A percentile compares a stretch with the other conserved stretches of the same genome.
Conservation (phyloP, 805 yeast genomes). For the Pichia exigua region DNA sequence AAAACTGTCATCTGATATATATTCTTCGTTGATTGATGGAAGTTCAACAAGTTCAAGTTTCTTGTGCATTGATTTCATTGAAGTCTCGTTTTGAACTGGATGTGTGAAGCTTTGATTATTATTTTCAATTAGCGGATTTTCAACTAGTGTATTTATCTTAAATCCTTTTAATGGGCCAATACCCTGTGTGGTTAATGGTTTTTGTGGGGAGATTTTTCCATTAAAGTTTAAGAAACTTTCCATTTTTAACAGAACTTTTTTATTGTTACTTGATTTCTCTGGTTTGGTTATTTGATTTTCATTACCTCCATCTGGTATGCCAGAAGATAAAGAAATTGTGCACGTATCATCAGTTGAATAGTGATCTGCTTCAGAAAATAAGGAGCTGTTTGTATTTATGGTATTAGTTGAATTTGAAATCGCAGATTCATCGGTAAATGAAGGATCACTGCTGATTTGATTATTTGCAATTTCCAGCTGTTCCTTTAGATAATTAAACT, state of each 20-base stretch:
- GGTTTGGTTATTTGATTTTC: not conserved
- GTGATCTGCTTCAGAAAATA: constrained; percentile 8
- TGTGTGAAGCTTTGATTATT: not conserved
- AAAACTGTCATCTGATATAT: not conserved
- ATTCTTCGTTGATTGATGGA: constrained; percentile 11
- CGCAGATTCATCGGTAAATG: not conserved
- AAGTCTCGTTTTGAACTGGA: not conserved
- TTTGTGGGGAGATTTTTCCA: not conserved
- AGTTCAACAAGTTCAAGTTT: constrained; percentile 6
- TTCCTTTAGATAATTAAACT: constrained; percentile 30
- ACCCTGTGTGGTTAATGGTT: not conserved
- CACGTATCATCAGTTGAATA: constrained; percentile 7
- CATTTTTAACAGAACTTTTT: constrained; percentile 20
- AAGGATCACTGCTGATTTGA: not conserved
- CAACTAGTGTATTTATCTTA: constrained; percentile 1
- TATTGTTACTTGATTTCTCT: not conserved
- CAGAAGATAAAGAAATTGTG: not conserved
- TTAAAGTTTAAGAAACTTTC: constrained; percentile 24
- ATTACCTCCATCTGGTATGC: not conserved
- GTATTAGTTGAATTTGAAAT: not conserved
- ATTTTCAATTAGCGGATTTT: constrained; percentile 3
- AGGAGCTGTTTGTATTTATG: not conserved
- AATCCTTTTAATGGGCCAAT: constrained; percentile 7
- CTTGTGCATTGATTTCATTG: not conserved
- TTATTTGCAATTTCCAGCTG: constrained; percentile 20